phyloP scores from a whole-genome alignment of 148 eudicot species.

The Rhododendron molle region DNA sequence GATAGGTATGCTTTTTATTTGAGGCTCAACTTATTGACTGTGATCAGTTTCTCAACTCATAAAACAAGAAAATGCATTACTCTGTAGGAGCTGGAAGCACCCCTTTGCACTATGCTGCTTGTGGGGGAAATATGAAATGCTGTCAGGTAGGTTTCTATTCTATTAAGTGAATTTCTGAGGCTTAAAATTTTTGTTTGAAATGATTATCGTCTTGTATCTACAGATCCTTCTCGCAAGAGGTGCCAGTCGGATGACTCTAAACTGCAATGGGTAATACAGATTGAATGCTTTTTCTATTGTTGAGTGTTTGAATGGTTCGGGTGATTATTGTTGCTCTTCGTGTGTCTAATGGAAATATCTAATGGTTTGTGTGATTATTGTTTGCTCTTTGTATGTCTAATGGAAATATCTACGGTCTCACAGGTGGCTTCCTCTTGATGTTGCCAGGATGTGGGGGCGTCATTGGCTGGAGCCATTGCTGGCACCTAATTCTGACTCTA shows the following conservation, averaged over 20 bases:
- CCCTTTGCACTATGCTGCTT: constrained; percentile 99
- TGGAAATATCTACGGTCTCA: constrained; percentile 12
- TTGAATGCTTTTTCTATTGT: background rate
- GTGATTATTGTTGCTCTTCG: background rate
- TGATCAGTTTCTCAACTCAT: background rate
- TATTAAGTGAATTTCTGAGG: constrained; percentile 5
- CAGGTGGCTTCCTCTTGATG: constrained; percentile 97
- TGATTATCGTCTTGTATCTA: constrained; percentile 2
- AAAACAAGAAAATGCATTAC: background rate
- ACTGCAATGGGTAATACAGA: constrained; percentile 83
- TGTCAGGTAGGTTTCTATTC: constrained; percentile 59
- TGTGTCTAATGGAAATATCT: background rate
- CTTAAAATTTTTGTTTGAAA: constrained; percentile 1
- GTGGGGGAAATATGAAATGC: constrained; percentile 93
- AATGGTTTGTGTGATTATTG: background rate
- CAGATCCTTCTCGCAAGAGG: constrained; percentile 94
- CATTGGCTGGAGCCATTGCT: constrained; percentile 95
- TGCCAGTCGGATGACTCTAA: constrained; percentile 75
- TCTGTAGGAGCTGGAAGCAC: constrained; percentile 93
- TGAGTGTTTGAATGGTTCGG: background rate
- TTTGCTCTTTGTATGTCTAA: background rate
- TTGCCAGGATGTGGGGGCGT: constrained; percentile 98
- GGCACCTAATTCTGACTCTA: constrained; percentile 64
- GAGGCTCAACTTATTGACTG: background rate
- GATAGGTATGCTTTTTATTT: constrained; percentile 52